These are phyloP conservation scores for Hortiboletus flavorubellus DNA, from an alignment of 768 basidiomycete species.

Conservation along the genomic window DNA sequence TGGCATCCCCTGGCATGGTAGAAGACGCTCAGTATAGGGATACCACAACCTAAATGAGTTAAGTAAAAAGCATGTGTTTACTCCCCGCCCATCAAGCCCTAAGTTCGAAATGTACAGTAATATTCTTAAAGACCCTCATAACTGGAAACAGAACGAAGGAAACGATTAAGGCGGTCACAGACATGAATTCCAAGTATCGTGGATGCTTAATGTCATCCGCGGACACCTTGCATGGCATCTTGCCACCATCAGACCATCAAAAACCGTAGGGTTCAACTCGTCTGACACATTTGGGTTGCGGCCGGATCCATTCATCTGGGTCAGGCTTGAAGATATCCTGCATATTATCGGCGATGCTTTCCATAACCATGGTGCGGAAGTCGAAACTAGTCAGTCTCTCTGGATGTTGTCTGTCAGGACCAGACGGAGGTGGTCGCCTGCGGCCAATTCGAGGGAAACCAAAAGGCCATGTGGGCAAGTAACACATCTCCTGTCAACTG, in stretches of 20 bases:
- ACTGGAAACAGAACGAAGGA: background rate
- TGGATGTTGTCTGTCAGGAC: background rate
- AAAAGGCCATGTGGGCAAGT: conserved; percentile 24
- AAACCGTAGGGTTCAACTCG: conserved; percentile 4
- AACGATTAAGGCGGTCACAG: background rate
- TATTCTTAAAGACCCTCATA: background rate
- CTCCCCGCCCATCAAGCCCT: too few relatives aligned
- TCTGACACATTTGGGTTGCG: conserved; percentile 22
- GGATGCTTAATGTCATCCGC: background rate
- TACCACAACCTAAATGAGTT: too few relatives aligned
- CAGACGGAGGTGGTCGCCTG: background rate
- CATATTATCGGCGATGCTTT: background rate
- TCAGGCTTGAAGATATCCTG: background rate
- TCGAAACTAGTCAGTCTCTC: background rate
- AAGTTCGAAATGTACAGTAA: background rate
- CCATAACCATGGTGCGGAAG: background rate
- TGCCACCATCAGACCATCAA: background rate
- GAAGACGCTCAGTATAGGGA: too few relatives aligned
- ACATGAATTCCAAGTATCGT: background rate
- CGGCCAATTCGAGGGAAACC: conserved; percentile 6
- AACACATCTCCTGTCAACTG: conserved; percentile 23
- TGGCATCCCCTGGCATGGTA: too few relatives aligned
- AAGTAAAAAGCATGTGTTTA: too few relatives aligned
- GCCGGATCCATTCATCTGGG: conserved; percentile 18
- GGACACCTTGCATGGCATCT: background rate